These are phyloP conservation scores for Paratinospora sagittata DNA, from an alignment of 164 flowering plant species.

Conservation along the genomic window DNA sequence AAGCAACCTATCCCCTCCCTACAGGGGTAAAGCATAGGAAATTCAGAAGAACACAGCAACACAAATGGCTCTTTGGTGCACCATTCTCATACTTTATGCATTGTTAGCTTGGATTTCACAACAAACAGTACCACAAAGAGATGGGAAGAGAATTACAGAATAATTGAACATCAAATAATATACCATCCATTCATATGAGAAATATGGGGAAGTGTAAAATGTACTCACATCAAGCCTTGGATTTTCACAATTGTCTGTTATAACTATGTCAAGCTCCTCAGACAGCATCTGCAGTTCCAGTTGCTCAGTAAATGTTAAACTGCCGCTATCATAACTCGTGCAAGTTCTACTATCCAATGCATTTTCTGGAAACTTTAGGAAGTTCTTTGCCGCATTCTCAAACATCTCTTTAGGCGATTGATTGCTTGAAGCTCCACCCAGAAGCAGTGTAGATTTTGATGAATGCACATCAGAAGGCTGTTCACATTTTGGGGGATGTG, in stretches of 20 bases:
- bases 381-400: conserved; percentile 37
- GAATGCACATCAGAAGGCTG: conserved; percentile 35
- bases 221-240: conserved; percentile 59
- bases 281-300: conserved; percentile 55
- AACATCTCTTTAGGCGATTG: conserved; percentile 24
- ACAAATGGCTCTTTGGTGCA: neutral
- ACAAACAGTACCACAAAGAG: too few relatives aligned
- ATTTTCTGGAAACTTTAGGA: conserved; percentile 35
- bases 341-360: conserved; percentile 30
- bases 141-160: neutral
- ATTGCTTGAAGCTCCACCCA: conserved; percentile 25
- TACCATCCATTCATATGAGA: too few relatives aligned
- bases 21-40: too few relatives aligned
- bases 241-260: conserved; percentile 44
- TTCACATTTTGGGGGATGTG: conserved; percentile 32
- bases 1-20: too few relatives aligned
- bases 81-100: too few relatives aligned
- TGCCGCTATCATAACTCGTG: conserved; percentile 25
- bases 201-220: neutral
- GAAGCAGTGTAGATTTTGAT: conserved; percentile 23
- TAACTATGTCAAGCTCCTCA: conserved; percentile 61
- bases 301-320: conserved; percentile 38
- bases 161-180: neutral
- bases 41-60: too few relatives aligned
- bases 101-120: too few relatives aligned